Evolutionary conservation across 2,329 filamentous ascomycete species (phyloP).

Genomic region (Dendrostoma leiphaemia): DNA sequence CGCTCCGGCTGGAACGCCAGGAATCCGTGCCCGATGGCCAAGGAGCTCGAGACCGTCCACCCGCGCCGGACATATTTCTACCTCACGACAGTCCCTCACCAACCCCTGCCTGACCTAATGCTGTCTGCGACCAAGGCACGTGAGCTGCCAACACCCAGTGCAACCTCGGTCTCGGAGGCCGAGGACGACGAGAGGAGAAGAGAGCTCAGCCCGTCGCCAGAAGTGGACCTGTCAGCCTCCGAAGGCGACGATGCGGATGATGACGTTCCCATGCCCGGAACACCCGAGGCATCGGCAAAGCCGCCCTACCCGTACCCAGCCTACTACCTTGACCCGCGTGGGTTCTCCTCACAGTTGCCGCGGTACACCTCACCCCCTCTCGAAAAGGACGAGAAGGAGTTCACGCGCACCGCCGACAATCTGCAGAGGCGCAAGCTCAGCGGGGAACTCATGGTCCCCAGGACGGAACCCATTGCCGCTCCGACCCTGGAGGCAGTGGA

Average conservation of each 20-base stretch:
- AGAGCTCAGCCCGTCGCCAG: constrained; percentile 84
- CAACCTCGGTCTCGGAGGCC: constrained; percentile 61
- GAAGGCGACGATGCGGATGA: constrained; percentile 77
- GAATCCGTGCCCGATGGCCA: constrained; percentile 82
- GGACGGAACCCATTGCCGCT: constrained; percentile 29
- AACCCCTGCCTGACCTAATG: constrained; percentile 70
- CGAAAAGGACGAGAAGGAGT: constrained; percentile 93
- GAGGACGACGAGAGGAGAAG: constrained; percentile 65
- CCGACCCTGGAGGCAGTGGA: constrained; percentile 35
- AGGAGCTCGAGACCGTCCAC: constrained; percentile 88
- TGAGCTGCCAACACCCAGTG: constrained; percentile 73
- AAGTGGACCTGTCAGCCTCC: constrained; percentile 84
- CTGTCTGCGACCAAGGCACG: constrained; percentile 48
- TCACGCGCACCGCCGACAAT: constrained; percentile 89
- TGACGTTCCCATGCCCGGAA: constrained; percentile 56
- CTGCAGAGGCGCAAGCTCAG: constrained; percentile 66
- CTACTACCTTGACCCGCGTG: too few relatives aligned
- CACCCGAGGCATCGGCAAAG: constrained; percentile 61
- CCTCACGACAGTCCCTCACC: constrained; percentile 82
- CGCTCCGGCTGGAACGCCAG: constrained; percentile 76
- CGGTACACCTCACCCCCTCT: constrained; percentile 83
- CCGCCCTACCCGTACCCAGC: too few relatives aligned
- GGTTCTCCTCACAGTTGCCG: constrained; percentile 53
- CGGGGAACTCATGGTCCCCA: constrained; percentile 36
- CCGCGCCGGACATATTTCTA: constrained; percentile 96